Evolutionary conservation across 352 stramenopile species (phyloP).

Genomic region (Plasmopara viticola): DNA sequence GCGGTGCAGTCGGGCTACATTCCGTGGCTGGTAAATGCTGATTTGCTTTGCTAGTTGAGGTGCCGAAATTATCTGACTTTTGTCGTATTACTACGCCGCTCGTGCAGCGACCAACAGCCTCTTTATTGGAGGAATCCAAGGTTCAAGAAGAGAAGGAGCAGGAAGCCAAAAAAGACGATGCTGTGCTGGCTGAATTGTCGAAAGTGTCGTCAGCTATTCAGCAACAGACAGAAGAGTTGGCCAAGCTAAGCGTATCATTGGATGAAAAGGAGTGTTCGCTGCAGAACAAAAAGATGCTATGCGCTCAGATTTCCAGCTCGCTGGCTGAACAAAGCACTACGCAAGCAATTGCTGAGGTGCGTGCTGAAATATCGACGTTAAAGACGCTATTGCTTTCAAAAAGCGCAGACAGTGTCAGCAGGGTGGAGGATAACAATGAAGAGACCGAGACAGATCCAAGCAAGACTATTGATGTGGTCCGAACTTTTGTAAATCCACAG

Average conservation of each 20-base stretch:
- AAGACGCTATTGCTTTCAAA: slow-evolving; percentile 51
- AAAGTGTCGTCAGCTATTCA: slow-evolving; percentile 57
- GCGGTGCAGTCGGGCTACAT: slow-evolving; percentile 63
- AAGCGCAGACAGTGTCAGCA: slow-evolving; percentile 5
- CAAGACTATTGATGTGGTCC: slow-evolving; percentile 1
- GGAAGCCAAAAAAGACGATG: slow-evolving; percentile 45
- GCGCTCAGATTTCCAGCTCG: slow-evolving; percentile 39
- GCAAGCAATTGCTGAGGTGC: slow-evolving; percentile 60
- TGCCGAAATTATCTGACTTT: too few species aligned
- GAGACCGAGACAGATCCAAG: slow-evolving; percentile 9
- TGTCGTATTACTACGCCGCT: not conserved
- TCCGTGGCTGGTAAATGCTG: slow-evolving; percentile 42
- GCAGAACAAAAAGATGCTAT: slow-evolving; percentile 28
- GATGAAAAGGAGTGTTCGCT: slow-evolving; percentile 55
- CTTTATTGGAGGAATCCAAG: slow-evolving; percentile 37
- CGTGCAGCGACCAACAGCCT: slow-evolving; percentile 28
- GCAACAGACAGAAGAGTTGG: slow-evolving; percentile 51
- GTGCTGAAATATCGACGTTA: slow-evolving; percentile 58
- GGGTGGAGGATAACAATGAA: slow-evolving; percentile 1
- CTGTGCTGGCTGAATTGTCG: slow-evolving; percentile 34
- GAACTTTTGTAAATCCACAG: slow-evolving; percentile 4
- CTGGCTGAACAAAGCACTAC: slow-evolving; percentile 47
- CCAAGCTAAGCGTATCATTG: slow-evolving; percentile 44
- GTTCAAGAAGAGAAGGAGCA: slow-evolving; percentile 48
- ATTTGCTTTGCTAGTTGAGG: too few species aligned